Evolutionary conservation across 495 filamentous ascomycete species (phyloP).

Genomic region (Lasiosphaeria ovina): DNA sequence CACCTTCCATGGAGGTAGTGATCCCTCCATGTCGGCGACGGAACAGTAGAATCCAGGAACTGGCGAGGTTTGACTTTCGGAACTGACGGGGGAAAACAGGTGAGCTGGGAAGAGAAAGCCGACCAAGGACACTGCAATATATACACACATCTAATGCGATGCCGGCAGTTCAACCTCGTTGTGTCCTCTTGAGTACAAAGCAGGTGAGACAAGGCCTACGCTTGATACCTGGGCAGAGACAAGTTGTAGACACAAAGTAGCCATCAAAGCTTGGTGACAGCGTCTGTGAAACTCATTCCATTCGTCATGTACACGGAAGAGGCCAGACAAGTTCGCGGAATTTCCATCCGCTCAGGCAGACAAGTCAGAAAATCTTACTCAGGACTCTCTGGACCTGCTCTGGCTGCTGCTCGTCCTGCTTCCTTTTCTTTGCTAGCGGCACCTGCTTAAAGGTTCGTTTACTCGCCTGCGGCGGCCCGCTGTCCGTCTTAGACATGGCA

Average conservation of each 20-base stretch:
- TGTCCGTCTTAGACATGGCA: conserved; percentile 20
- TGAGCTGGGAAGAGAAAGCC: too few species aligned
- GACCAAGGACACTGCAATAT: too few species aligned
- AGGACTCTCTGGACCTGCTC: conserved; percentile 75
- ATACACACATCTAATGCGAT: too few species aligned
- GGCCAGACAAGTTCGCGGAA: not conserved
- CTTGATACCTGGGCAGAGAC: too few species aligned
- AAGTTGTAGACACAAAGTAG: too few species aligned
- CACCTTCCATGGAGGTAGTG: not conserved
- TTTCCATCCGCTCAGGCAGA: not conserved
- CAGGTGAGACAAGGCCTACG: too few species aligned
- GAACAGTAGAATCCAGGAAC: not conserved
- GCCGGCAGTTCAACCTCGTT: too few species aligned
- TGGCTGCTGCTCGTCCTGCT: conserved; percentile 48
- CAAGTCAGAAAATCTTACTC: conserved; percentile 71
- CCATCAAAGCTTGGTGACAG: too few species aligned
- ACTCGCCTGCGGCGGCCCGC: conserved; percentile 21
- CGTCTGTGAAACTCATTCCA: not conserved
- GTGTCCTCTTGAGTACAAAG: too few species aligned
- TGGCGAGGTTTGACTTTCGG: too few species aligned
- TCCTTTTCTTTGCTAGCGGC: conserved; percentile 49
- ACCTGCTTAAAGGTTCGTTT: conserved; percentile 74
- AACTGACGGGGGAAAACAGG: too few species aligned
- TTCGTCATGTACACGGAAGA: not conserved
- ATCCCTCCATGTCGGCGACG: not conserved